Evolutionary conservation across 2,329 filamentous ascomycete genomes (phyloP).

Genomic region (Pestalotiopsis sp.): DNA sequence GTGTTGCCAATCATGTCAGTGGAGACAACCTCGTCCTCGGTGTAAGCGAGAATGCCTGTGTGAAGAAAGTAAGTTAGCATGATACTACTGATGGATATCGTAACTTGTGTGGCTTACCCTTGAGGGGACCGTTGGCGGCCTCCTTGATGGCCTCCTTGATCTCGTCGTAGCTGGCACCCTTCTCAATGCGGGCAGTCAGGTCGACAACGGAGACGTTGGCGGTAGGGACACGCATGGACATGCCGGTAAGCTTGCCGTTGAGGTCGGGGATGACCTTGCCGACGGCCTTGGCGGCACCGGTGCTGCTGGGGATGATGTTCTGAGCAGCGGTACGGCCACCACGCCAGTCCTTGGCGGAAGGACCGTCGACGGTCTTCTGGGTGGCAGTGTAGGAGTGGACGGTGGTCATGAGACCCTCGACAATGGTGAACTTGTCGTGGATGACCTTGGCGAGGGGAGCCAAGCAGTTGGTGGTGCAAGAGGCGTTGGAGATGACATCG

Average conservation of each 20-base stretch:
- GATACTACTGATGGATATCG: constrained; percentile 5
- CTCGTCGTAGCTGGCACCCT: constrained; percentile 82
- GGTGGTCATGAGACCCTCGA: constrained; percentile 99
- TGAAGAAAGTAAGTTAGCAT: constrained; percentile 15
- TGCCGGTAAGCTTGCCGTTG: constrained; percentile 99
- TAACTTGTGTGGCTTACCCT: constrained; percentile 62
- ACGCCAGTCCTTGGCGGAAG: constrained; percentile 98
- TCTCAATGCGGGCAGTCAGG: constrained; percentile 91
- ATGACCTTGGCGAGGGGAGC: constrained; percentile 99
- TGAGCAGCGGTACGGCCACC: constrained; percentile 97
- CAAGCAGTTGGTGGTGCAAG: constrained; percentile 99
- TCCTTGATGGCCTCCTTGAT: constrained; percentile 94
- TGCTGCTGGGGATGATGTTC: constrained; percentile 99
- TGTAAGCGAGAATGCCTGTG: constrained; percentile 85
- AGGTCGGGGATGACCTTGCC: constrained; percentile 98
- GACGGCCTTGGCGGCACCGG: constrained; percentile 99
- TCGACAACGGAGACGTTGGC: constrained; percentile 99
- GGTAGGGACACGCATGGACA: constrained; percentile 99
- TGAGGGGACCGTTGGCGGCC: constrained; percentile 79
- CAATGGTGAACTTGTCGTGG: constrained; percentile 95
- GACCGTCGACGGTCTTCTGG: constrained; percentile 99
- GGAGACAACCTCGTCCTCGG: constrained; percentile 96
- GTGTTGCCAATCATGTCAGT: constrained; percentile 90
- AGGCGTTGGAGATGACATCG: constrained; percentile 97
- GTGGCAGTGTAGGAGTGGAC: constrained; percentile 99